Base-by-base conservation (phyloP, 352 stramenopile species). In the Plasmopara muralis region DNA sequence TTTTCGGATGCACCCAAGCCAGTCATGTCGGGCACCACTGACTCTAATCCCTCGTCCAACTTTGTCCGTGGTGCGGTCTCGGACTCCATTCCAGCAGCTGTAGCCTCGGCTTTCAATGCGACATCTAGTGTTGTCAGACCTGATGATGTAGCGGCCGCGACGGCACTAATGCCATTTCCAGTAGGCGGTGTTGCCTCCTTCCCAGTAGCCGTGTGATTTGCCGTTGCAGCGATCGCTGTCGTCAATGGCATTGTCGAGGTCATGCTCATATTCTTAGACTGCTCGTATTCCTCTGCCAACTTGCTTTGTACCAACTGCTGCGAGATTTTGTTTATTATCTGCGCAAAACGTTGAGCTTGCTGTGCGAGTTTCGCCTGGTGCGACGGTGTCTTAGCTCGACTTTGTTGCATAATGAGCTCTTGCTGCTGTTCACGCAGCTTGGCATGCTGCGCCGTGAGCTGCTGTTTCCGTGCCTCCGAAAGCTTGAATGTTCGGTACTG, bases 291-390 rank as follows among this genome's bases (percentile, higher is more conserved):
- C 50, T 92, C 82, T 0, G 79, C 79, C 25, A 92, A 55, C 41
- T 92, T 92, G 62, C 77, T 82, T 47, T 92, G 82, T 37, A 90
- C 74, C 9, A 92, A 62, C 47, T 92, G 82, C 65, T 92, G 82
- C 30, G 81, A 86, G 28, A 91, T 91, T 60, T 91, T 91, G 55
- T 83, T 87, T 50, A 89, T 91, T 72, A 89, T 85, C 50, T 89
- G 77, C n/a, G 74, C 81, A 33, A 89, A 57, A 4, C 72, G 67
- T 43, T 91, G 81, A 2, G 81, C 81, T 34, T 87, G 75, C 42
- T 89, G 78, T 9, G 75, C 75, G 4, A 90, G 58, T 50, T 89
- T 92, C 3, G 79, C 76, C 44, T 92, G 79, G 30, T 73, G 63
- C 34, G 73, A 73, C 10, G 77, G 77, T 8, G 74, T 82, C 59